Conservation (phyloP, 2,329 filamentous ascomycete genomes). For the Trichoderma sp. region DNA sequence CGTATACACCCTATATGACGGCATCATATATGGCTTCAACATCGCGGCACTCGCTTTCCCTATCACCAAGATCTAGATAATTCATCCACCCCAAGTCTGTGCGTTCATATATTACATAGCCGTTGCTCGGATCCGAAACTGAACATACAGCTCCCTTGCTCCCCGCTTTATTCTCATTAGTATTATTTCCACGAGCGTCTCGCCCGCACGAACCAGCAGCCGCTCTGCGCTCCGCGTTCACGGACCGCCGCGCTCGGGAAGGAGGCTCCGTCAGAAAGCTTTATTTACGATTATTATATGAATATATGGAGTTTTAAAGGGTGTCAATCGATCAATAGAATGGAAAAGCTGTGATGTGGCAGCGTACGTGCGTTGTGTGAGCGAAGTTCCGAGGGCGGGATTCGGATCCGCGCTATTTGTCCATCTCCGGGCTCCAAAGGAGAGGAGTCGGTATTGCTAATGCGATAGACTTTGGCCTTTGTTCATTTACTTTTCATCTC, state of each 20-base stretch:
- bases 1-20: not conserved
- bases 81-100: not conserved
- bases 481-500: not conserved
- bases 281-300: not conserved
- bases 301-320: not conserved
- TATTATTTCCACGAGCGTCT: not conserved
- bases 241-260: not conserved
- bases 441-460: too few relatives aligned
- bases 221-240: not conserved
- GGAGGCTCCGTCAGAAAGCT: not conserved
- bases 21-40: not conserved
- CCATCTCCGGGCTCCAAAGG: not conserved
- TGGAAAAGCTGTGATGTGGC: not conserved
- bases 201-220: not conserved
- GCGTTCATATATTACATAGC: slow-evolving; percentile 3
- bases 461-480: not conserved
- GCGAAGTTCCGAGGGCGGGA: not conserved
- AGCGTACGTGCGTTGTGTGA: not conserved
- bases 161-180: not conserved
- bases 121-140: slow-evolving; percentile 1
- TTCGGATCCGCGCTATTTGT: not conserved
- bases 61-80: not conserved
- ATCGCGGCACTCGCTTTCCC: not conserved
- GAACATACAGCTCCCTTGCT: not conserved
- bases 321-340: not conserved